A percentile compares a stretch with the other conserved stretches of the same genome.
These are phyloP conservation scores for Volvox carteri DNA, from an alignment of 163 green algal genomes.

Conservation along the genomic window DNA sequence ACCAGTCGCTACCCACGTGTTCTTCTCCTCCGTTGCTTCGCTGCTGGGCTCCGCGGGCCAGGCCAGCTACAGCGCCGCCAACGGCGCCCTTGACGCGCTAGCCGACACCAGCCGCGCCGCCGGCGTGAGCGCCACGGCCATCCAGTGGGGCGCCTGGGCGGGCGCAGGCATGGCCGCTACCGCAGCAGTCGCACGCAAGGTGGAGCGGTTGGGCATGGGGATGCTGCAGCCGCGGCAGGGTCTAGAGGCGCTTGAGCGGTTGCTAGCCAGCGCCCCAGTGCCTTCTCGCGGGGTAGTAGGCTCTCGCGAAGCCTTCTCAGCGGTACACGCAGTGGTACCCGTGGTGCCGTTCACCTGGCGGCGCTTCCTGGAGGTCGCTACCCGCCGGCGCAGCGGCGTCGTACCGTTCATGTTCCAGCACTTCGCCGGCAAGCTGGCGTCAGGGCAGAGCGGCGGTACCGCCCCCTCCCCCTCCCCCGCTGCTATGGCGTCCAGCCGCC, in stretches of 20 bases:
- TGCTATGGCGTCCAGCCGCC: no score
- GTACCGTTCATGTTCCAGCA: constrained; percentile 41
- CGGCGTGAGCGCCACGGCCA: constrained; percentile 63
- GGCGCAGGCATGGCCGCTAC: constrained; percentile 87
- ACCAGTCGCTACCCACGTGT: constrained; percentile 48
- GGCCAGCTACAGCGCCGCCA: constrained; percentile 91
- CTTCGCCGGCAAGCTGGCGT: not conserved
- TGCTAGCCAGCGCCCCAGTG: constrained; percentile 56
- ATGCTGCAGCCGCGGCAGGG: constrained; percentile 75
- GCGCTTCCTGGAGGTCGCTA: constrained; percentile 37
- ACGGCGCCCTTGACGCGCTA: constrained; percentile 83
- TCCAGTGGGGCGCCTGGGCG: constrained; percentile 92
- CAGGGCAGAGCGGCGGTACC: no score
- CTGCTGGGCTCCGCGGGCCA: constrained; percentile 88
- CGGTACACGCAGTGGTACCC: constrained; percentile 65
- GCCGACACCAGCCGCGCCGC: constrained; percentile 11
- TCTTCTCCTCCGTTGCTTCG: constrained; percentile 67
- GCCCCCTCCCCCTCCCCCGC: no score
- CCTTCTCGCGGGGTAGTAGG: not conserved
- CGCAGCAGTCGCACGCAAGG: constrained; percentile 72
- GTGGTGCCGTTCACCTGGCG: constrained; percentile 76
- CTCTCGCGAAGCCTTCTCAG: no score
- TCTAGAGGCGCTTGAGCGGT: constrained; percentile 74
- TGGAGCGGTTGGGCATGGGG: constrained; percentile 87
- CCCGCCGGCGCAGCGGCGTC: constrained; percentile 10